Base-by-base conservation (phyloP, 1,284 basidiomycete genomes). In the Cryptococcus jaspeensis region DNA sequence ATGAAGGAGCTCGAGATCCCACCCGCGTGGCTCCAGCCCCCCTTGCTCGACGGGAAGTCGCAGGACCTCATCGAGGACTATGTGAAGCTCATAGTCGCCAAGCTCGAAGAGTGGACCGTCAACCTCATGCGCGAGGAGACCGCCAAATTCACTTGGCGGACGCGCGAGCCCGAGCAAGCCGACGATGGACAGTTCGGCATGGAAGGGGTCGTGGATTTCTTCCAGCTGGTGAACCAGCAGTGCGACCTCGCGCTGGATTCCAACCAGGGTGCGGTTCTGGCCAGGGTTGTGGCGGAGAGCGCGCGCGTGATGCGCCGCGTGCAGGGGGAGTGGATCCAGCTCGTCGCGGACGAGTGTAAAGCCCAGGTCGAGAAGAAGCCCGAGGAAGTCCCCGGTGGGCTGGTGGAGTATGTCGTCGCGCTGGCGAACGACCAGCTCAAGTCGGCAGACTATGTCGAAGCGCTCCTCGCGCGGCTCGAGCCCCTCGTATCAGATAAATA, bases 341-440 rank as follows among this genome's bases (percentile, higher is more conserved):
- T 89, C 28, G 78, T 99, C 51, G 91, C 94, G 56, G 78, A 82
- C 20, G 96, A 99, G 74, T 88, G 86, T 79, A 91, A 90, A 78
- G 90, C 89, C 70, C 89, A 92, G 70, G 81, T 84, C 13, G 91
- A 94, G 70, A 88, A 89, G 71, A 71, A 71, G 48, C 89, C 92
- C 1, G 92, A 97, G 43, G 92, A 96, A 66, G 84, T 89, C 3
- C 84, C 88, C 1, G 87, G 87, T 15, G 95, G 96, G 1, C 80
- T 99, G 53, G 92, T 92, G 58, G 95, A 98, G 79, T 99, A 99
- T 77, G 87, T 89, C 71, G 94, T 99, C 69, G 94, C 94, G 18
- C 84, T 99, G n/a, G 94, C 94, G 50, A 99, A 99, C 79, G 95
- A 99, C 79, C 93, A 97, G 78, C 87, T 99, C 79, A 95, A 94